Evolutionary conservation across 169 alveolate genomes (phyloP), one percentile per base, ranked within the genome.

Genomic region (Cryptosporidium sp.): DNA sequence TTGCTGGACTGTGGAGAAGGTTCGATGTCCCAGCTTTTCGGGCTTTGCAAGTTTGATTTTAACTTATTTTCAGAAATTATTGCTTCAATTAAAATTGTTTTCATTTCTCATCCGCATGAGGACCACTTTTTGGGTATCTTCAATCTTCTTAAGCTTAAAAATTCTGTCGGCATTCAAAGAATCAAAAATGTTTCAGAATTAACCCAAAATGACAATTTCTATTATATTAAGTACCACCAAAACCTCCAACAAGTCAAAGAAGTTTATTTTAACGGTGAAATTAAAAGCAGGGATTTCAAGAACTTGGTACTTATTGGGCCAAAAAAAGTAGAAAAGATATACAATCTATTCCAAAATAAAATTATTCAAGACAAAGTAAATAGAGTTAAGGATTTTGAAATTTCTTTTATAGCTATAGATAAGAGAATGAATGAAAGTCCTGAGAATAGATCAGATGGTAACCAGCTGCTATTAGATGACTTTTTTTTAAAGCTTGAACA

Each of bases 1-100:
- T 86, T 95, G 31, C 92, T 96, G 58, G 98, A 96, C 86, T 94
- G 95, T 52, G 98, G 98, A 1, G 98, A 95, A 84, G 98, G 98
- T 0, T 94, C 97, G 0, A 91, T 95, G 55, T 94, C 94, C 61
- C 98, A 96, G 93, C 70, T 96, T 33, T 92, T 87, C 68, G 91
- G 84, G 86, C 93, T 91, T 85, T 93, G 87, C 68, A 91, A 92
- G 43, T 86, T 29, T 65, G 58, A 70, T 8, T 33, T 3, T 8
- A 51, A 39, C 39, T n/a, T 45, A 23, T 59, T 86, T 35, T 71
- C 33, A 3, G 43, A 61, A 37, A 45, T 43, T 48, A 68, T 62
- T 41, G 68, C 67, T 39, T 48, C 67, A 18, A 69, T 45, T 75
- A 95, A 96, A 85, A 33, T 93, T 6, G 80, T 93, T 26, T 94